Percentiles rank a stretch among this genome's conserved stretches.
Evolutionary conservation across 2,329 filamentous ascomycete species (phyloP).

Genomic region (Plenodomus lindquistii): DNA sequence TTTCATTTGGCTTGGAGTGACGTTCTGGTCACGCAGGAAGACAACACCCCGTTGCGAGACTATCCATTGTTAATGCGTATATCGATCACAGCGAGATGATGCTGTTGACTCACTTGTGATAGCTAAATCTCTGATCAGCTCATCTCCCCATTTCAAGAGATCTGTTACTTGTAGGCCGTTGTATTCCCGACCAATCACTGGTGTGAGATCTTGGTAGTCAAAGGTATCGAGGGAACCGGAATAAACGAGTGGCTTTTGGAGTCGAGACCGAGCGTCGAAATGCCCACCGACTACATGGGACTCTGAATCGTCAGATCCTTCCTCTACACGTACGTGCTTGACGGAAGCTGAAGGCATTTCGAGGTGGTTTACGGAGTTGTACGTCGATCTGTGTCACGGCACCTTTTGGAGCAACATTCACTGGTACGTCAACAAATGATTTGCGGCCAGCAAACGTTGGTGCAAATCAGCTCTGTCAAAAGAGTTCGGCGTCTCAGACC

Average conservation of each 20-base stretch:
- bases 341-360: slow-evolving; percentile 31
- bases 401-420: too few species aligned
- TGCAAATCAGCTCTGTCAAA: background rate
- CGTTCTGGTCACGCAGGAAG: slow-evolving; percentile 66
- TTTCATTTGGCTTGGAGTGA: slow-evolving; percentile 64
- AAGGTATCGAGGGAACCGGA: slow-evolving; percentile 29
- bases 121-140: slow-evolving; percentile 46
- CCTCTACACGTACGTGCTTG: slow-evolving; percentile 15
- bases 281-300: slow-evolving; percentile 24
- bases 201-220: slow-evolving; percentile 51
- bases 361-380: too few species aligned
- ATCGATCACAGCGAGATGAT: background rate
- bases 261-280: slow-evolving; percentile 23
- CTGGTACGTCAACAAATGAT: too few species aligned
- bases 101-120: slow-evolving; percentile 59
- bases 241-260: slow-evolving; percentile 25
- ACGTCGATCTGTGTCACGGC: too few species aligned
- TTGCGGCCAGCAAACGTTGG: background rate
- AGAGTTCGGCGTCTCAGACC: slow-evolving; percentile 8
- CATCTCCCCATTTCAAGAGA: slow-evolving; percentile 40
- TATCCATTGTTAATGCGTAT: slow-evolving; percentile 29
- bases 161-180: slow-evolving; percentile 37
- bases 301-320: slow-evolving; percentile 7
- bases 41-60: slow-evolving; percentile 72
- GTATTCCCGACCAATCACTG: slow-evolving; percentile 57